Evolutionary conservation across 2,329 filamentous ascomycete species (phyloP), one percentile per base, ranked within the genome.

Genomic region (Xylaria sp.): DNA sequence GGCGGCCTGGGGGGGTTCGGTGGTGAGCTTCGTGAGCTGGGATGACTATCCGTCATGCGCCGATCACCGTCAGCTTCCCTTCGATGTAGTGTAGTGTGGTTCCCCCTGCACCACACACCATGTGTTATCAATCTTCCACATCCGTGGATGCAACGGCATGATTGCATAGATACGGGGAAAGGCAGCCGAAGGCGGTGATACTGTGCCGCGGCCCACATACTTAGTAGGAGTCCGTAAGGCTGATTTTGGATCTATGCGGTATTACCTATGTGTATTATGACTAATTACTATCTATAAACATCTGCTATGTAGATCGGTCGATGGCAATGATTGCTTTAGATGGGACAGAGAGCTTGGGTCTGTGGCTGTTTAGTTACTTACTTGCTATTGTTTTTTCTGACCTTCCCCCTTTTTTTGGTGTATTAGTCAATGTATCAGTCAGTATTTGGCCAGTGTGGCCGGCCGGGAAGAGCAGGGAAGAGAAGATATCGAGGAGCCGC

Each of bases 131-230:
- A 21, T 29, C 23, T 58, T 25, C 55, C 37, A 44, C 16, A 10
- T n/a, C 53, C 37, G 35, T 59, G 53, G 61, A 51, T 60, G 44
- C 47, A 44, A 23, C 62, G 23, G 55, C 23, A 37, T 23, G 55
- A 32, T 32, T 50, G 44, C 47, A 58, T 63, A 32, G 35, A 23
- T 50, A 59, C 47, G 63, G 47, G 55, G 63, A 29, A 60, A 65
- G 63, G 63, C 35, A 54, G 58, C 16, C 2, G 35, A 25, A 40
- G 21, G 12, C 35, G 21, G 40, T 10, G 35, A 25, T 27, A 29
- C 5, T 60, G 55, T 32, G 55, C 55, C 63, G 63, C 63, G 63
- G 47, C 25, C 63, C 57, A 25, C 25, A 21, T 29, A n/a, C n/a
- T n/a, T n/a, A n/a, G n/a, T n/a, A 1, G 37, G 37, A 13, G 23